Base-by-base conservation (phyloP, 441 rosid genomes). In the Adansonia rubrostipa region DNA sequence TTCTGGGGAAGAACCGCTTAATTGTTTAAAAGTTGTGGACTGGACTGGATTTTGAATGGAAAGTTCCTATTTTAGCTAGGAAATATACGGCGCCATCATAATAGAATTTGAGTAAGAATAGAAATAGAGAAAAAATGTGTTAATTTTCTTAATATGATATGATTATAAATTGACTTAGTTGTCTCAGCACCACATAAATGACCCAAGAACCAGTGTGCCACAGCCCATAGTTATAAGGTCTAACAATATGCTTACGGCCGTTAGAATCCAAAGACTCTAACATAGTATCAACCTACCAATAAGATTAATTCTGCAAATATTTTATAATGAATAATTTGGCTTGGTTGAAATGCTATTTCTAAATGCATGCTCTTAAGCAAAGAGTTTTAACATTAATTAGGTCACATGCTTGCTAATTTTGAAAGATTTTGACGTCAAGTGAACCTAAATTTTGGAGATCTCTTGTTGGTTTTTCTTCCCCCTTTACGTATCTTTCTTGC, bases 341-440 rank as follows among this genome's bases (percentile, higher is more conserved):
- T 28, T 60, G 10, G 65, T 10, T 60, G 36, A 22, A 22, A 60
- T 4, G 24, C 22, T 60, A 60, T 24, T 28, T 28, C 15, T 10
- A 10, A 60, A 13, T 57, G 22, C 62, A n/a, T 66, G 11, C 58
- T 6, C 42, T 24, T 7, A 22, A 53, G 44, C 61, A 24, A 48
- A 69, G 13, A 44, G 1, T 14, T 14, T 70, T n/a, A 22, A 9
- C 74, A 71, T 71, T 71, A 51, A 71, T 71, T 51, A 51, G 62
- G 47, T 9, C 61, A 33, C 68, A 33, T 63, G 45, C 47, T 33
- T 33, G 47, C 47, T 28, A 28, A 3, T 13, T 28, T 28, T 33
- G 4, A 1, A 24, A 36, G 24, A 51, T 14, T 69, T 53, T 0
- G 22, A 13, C 44, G 28, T 71, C 36, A 15, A 53, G 45, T 53